Base-by-base conservation (phyloP, 352 stramenopile species). In the Phytophthora palmivora region DNA sequence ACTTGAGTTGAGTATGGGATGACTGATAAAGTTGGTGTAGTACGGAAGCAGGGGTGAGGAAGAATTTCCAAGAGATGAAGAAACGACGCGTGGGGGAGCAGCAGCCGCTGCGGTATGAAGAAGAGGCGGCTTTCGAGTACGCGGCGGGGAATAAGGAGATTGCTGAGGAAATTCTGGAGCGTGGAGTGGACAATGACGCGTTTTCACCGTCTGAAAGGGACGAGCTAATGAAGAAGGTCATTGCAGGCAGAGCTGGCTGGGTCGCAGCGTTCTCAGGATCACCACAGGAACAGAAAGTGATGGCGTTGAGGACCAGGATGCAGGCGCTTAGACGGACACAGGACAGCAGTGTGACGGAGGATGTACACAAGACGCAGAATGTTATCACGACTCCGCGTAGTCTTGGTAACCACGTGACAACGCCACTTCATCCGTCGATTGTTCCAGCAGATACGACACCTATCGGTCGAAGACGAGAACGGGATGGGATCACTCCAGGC, bases 121-220 rank as follows among this genome's bases (percentile, higher is more conserved):
- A 86, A 49, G 85, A 88, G 38, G 83, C 83, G 9, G 75, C 74
- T 12, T 90, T 92, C 43, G 83, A 92, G 53, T 82, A 70, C 45
- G 34, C 34, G 16, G 51, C 38, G 16, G 80, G 68, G 5, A 89
- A 91, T 46, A 50, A 72, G n/a, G 55, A 76, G n/a, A 57, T 67
- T 24, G 74, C 78, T 0, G 68, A 91, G 43, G 78, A 88, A 37
- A 76, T 91, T 58, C 37, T 91, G 16, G 70, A 82, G 26, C 48
- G 76, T 12, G 82, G 73, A 15, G 77, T 91, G 12, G 49, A 70
- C 9, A 78, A 87, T 50, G 67, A 73, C 22, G 78, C 73, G 7
- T 53, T 79, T 21, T 72, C 65, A 6, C 37, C 67, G 6, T 44
- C 39, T 15, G 62, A 88, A 33, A 81, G 81, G 59, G 59, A 84